Evolutionary conservation across 1,284 basidiomycete genomes (phyloP), one percentile per base, ranked within the genome.

Genomic region (Ceraceosorus guamensis): DNA sequence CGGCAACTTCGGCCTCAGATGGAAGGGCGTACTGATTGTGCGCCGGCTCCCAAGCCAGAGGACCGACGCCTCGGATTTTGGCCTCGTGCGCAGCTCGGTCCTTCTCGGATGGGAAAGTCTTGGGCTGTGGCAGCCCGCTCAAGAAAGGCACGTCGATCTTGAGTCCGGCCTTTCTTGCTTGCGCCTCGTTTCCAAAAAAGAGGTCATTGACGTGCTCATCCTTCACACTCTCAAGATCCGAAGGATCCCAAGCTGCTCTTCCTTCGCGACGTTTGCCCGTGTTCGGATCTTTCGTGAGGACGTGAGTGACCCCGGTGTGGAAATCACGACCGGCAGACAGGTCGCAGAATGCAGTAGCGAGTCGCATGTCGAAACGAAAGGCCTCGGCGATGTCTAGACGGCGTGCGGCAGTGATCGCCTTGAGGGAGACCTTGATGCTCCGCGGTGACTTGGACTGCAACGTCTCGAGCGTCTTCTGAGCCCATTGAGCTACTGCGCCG

Each of bases 241-340:
- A 18, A 0, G 71, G 67, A 1, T 64, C 45, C 73, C 73, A 76
- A 1, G 53, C 44, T 0, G 73, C 68, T 3, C 58, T 44, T 8
- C 71, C 72, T 5, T 60, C 57, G 7, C 65, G 34, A 32, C 72
- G 63, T 59, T 75, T 72, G 35, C 71, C 71, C 13, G 71, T 73
- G 6, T 45, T 51, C 0, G 73, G 73, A 44, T 76, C 72, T 43
- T 67, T 67, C 14, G 59, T 60, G 10, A 76, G 59, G 4, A 66
- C 64, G 55, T 69, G 66, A 7, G 61, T 65, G 0, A 76, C 73
- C 24, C 73, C 73, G 16, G 55, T 65, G 61, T 71, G 65, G 44
- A 76, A 76, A 80, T 81, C 59, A 10, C 71, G 56, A 8, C 72
- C 72, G 31, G 71, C 48, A n/a, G 60, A 55, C 18, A 75, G 54